phyloP scores from a whole-genome alignment of 106 monocot genomes.

The Dendrobium catenatum region DNA sequence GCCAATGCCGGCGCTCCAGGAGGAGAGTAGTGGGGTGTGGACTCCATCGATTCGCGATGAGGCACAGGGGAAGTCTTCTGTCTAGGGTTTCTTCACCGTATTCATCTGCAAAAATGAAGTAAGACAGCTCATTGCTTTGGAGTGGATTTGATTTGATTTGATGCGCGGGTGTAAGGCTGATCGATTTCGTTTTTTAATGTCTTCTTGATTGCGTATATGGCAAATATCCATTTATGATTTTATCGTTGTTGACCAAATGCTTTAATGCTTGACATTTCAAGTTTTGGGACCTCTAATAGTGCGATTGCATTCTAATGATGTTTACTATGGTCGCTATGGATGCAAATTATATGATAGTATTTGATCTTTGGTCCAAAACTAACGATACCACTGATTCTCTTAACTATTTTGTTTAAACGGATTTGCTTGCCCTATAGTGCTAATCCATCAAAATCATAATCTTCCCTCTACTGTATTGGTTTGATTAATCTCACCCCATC shows the following conservation, averaged over 20 bases:
- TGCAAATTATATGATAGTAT: too few species aligned
- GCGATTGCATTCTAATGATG: too few species aligned
- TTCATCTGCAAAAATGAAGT: not conserved
- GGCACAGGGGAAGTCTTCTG: not conserved
- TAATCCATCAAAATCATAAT: too few species aligned
- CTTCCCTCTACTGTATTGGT: too few species aligned
- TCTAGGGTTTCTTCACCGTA: not conserved
- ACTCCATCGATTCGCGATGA: not conserved
- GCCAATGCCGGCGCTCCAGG: not conserved
- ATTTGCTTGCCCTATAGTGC: too few species aligned
- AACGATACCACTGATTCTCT: too few species aligned
- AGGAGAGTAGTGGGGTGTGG: not conserved
- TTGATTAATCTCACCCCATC: too few species aligned
- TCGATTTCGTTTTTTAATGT: not conserved
- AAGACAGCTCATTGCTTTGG: not conserved
- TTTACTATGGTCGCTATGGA: too few species aligned
- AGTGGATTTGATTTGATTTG: slow-evolving; percentile 1
- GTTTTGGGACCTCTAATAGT: not conserved
- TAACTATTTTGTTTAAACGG: too few species aligned
- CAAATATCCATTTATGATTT: not conserved
- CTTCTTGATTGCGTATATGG: not conserved
- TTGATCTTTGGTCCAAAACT: too few species aligned
- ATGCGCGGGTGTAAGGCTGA: not conserved
- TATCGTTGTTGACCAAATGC: not conserved
- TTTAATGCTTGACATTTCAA: not conserved